Base-by-base conservation (phyloP, 1,139 yeast species). In the Yamadazyma aaseri region DNA sequence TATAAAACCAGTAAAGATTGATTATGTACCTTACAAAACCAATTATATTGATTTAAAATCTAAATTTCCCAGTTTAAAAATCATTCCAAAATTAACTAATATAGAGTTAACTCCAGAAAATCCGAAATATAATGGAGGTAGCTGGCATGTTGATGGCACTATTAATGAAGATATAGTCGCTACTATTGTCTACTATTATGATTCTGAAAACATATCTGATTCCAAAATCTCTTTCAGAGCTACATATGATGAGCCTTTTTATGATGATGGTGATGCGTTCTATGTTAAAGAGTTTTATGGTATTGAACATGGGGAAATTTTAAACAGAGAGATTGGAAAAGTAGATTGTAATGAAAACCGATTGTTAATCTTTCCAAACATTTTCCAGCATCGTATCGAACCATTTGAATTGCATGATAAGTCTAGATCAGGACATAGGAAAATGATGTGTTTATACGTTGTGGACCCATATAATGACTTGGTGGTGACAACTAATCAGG, bases 91-190 rank as follows among this genome's bases (percentile, higher is more conserved):
- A 43, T 35, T 68, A 39, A 71, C 73, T n/a, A 60, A 63, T 40
- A 68, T 69, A 33, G 63, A 62, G 31, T 51, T 67, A 34, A 65
- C 70, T 3, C 73, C 75, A 0, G 70, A 65, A 25, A 54, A 55
- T 11, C 71, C 73, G 8, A 34, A 29, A 2, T 69, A 67, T 35
- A 31, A 45, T 1, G 75, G 74, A 5, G 73, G 74, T 0, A 41
- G 64, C 4, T 69, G 74, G 74, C 74, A 69, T 36, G 61, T 67
- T 0, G 74, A 69, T 39, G 75, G 73, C 1, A 58, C 67, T 3
- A 55, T 59, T 27, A 62, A 62, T 39, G 75, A 69, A 45, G 65
- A 63, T 40, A 69, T 69, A 32, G 60, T 69, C 3, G 72, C 72
- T 3, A 65, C 73, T 2, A 53, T 59, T 3, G 45, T 69, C 27